phyloP scores from a whole-genome alignment of 2,329 filamentous ascomycete genomes.

The Zopfia rhizophila region DNA sequence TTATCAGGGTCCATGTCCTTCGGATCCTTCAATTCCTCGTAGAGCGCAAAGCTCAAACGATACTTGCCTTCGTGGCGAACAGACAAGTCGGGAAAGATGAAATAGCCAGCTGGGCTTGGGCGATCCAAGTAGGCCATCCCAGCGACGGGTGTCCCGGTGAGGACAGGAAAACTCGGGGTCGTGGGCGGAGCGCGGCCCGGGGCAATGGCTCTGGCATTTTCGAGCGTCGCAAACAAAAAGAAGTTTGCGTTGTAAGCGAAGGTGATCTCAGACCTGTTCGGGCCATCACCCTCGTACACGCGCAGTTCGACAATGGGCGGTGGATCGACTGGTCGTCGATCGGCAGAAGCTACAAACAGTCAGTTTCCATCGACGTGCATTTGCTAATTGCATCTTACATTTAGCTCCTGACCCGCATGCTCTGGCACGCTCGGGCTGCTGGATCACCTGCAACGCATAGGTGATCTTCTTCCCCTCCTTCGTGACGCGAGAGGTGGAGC shows the following conservation, averaged over 20 bases:
- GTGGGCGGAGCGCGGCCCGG: constrained; percentile 74
- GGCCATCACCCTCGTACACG: constrained; percentile 75
- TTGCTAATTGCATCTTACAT: constrained; percentile 68
- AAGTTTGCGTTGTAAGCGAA: constrained; percentile 97
- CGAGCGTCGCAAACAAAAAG: constrained; percentile 91
- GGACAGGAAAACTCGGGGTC: constrained; percentile 79
- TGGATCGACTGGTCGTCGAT: constrained; percentile 91
- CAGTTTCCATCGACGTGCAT: constrained; percentile 17
- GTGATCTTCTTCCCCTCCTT: constrained; percentile 80
- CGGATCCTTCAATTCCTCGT: constrained; percentile 89
- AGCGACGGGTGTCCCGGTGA: constrained; percentile 93
- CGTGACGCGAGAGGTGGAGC: constrained; percentile 68
- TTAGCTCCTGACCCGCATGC: constrained; percentile 96
- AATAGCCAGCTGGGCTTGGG: constrained; percentile 83
- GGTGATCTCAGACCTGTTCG: constrained; percentile 69
- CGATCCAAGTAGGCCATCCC: constrained; percentile 97
- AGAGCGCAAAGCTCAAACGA: constrained; percentile 89
- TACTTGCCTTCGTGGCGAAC: constrained; percentile 96
- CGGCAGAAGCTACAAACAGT: constrained; percentile 73
- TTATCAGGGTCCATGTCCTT: constrained; percentile 76
- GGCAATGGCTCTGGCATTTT: constrained; percentile 84
- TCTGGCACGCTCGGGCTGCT: constrained; percentile 92
- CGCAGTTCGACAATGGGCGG: constrained; percentile 93
- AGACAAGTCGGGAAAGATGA: constrained; percentile 96
- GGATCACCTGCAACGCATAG: constrained; percentile 86